These are phyloP conservation scores for Ananas comosus DNA, from an alignment of 176 grass and related monocot genomes.

Conservation along the genomic window DNA sequence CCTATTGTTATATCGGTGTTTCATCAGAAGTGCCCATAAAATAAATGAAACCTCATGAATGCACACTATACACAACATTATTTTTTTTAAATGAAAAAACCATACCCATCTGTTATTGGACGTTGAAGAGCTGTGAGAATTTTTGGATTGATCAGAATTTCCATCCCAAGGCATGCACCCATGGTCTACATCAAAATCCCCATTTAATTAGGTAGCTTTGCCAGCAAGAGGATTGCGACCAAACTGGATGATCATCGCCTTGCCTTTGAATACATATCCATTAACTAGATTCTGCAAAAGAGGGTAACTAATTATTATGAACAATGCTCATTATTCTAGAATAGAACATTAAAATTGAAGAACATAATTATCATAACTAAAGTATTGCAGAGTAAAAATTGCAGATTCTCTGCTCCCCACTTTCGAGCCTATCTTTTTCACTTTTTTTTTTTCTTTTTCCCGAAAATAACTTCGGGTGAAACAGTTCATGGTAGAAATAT, in stretches of 20 bases:
- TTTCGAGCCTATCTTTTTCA: no score
- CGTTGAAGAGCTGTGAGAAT: neutral
- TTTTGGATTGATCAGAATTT: neutral
- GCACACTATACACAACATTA: neutral
- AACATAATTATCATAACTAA: no score
- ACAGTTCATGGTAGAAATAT: neutral
- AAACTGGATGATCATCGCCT: constrained; percentile 86
- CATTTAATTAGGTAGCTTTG: constrained; percentile 36
- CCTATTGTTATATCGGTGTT: no score
- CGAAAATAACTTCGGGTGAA: neutral
- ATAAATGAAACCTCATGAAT: neutral
- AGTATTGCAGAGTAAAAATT: no score
- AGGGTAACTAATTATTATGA: neutral
- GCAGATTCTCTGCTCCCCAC: no score
- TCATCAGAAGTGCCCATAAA: no score
- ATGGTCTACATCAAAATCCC: neutral
- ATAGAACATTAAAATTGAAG: neutral
- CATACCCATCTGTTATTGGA: neutral
- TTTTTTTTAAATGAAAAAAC: neutral
- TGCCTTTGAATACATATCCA: constrained; percentile 84
- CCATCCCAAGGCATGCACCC: neutral
- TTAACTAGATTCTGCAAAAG: constrained; percentile 75
- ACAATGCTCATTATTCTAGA: neutral
- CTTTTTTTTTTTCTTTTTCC: no score
- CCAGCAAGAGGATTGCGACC: constrained; percentile 58